Evolutionary conservation across 371 early-diverging fungal genomes (phyloP), one percentile per base, ranked within the genome.

Genomic region (Mucor velutinosus): DNA sequence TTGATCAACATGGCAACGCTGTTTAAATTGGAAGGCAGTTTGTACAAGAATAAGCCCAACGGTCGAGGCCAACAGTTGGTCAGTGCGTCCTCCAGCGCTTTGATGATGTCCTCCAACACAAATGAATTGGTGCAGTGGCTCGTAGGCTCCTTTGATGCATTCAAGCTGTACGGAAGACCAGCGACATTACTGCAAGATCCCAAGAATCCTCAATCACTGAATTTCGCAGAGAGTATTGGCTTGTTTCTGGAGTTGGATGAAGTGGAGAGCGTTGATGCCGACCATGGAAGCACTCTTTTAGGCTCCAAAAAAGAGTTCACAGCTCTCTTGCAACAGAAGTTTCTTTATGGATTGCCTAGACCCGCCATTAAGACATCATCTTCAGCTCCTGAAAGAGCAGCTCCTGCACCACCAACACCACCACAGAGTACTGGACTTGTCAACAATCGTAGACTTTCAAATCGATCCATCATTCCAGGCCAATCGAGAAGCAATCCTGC

Each of bases 131-230:
- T 75, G 0, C 76, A 76, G 58, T 84, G 85, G 83, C 66, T 87
- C 1, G 45, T 82, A 0, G 77, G 77, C 17, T 67, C 73, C 15
- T 85, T 70, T 65, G 85, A 87, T 67, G 71, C 79, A 11, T 87
- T 86, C 62, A 73, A 80, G 55, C 65, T 87, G 6, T 83, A 86
- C 64, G 84, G 84, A 12, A 63, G 85, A 66, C 88, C 88, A 25
- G 39, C 71, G 0, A 62, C 64, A 41, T 59, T 84, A 6, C 43
- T 79, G 15, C 63, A 75, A 25, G 79, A 81, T 59, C 62, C 75
- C 8, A 47, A 56, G 7, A 67, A 77, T 23, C 71, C 64, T 17
- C 63, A 62, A 43, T 62, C 84, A 5, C 70, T 84, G 25, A 76
- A 76, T 63, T 84, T 82, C 68, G 84, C 73, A 30, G 66, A 65